Evolutionary conservation across 768 basidiomycete species (phyloP).

Genomic region (Clathrus columnatus): DNA sequence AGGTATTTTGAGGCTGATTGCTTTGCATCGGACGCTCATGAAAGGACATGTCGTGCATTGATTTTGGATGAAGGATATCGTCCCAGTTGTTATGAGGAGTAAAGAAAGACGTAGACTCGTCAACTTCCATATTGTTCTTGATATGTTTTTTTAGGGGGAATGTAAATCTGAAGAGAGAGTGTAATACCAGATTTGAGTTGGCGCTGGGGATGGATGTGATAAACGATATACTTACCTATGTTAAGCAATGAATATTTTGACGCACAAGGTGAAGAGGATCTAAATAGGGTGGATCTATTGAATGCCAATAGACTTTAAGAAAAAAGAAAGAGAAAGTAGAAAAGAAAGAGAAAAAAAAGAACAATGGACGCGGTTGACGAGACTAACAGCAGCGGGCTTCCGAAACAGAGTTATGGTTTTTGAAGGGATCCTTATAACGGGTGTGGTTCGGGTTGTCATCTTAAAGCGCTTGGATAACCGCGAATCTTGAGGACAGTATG

Average conservation of each 20-base stretch:
- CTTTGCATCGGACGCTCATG: slow-evolving; percentile 4
- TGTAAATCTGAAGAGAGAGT: too few relatives aligned
- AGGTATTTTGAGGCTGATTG: not conserved
- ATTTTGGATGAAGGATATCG: slow-evolving; percentile 5
- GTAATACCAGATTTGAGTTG: too few relatives aligned
- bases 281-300: too few relatives aligned
- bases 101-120: slow-evolving; percentile 8
- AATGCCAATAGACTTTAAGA: too few relatives aligned
- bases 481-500: not conserved
- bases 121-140: not conserved
- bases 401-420: not conserved
- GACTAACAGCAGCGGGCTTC: not conserved
- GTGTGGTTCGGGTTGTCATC: not conserved
- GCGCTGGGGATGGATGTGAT: not conserved
- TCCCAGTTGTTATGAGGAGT: slow-evolving; percentile 2
- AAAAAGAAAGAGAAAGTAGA: not conserved
- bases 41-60: slow-evolving; percentile 3
- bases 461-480: slow-evolving; percentile 6
- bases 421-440: not conserved
- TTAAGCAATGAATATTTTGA: not conserved
- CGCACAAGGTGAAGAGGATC: too few relatives aligned
- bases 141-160: too few relatives aligned
- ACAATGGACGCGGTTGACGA: too few relatives aligned
- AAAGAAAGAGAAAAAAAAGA: not conserved
- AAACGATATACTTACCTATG: not conserved